Evolutionary conservation across 768 basidiomycete species (phyloP).

Genomic region (Suillus hirtellus): DNA sequence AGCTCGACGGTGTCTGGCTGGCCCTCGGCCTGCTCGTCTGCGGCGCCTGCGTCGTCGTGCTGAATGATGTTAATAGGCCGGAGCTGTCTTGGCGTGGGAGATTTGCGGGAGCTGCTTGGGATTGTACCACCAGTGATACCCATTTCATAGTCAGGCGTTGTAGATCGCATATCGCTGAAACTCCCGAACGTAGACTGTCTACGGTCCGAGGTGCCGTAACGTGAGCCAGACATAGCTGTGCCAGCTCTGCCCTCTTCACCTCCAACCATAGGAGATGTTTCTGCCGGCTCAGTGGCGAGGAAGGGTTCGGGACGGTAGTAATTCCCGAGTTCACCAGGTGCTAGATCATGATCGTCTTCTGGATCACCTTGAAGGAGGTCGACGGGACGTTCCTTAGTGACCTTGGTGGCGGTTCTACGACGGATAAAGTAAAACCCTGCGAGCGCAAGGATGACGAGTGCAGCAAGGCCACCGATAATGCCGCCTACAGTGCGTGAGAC

Average conservation of each 20-base stretch:
- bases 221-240: constrained; percentile 20
- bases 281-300: constrained; percentile 64
- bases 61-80: constrained; percentile 80
- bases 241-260: constrained; percentile 27
- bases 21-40: constrained; percentile 38
- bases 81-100: constrained; percentile 47
- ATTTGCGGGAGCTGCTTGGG: constrained; percentile 35
- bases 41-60: constrained; percentile 78
- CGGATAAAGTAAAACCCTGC: constrained; percentile 50
- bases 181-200: constrained; percentile 28
- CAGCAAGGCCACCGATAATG: constrained; percentile 57
- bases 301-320: constrained; percentile 79
- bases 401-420: constrained; percentile 42
- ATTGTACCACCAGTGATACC: constrained; percentile 18
- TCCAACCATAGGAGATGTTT: constrained; percentile 39
- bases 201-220: constrained; percentile 29
- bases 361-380: constrained; percentile 63
- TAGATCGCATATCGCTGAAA: constrained; percentile 42
- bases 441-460: constrained; percentile 41
- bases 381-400: constrained; percentile 58
- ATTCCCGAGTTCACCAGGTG: constrained; percentile 57
- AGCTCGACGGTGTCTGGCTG: constrained; percentile 75
- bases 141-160: constrained; percentile 44
- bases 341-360: constrained; percentile 46
- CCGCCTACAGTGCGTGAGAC: constrained; percentile 39